These are phyloP conservation scores for Austropuccinia psidii DNA, from an alignment of 1,284 basidiomycete genomes.

Conservation along the genomic window DNA sequence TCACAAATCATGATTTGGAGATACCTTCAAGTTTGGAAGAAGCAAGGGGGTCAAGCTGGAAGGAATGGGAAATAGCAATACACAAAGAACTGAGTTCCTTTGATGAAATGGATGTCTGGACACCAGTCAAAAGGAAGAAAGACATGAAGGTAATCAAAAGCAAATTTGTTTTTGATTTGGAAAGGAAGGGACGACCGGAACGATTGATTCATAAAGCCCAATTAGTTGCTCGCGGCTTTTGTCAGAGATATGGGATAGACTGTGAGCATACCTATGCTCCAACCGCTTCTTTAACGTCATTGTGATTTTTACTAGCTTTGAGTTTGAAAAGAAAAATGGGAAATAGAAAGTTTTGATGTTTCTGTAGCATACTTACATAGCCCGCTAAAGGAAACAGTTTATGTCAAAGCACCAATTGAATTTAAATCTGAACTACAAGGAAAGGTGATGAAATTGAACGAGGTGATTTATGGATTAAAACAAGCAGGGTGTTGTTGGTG, in stretches of 20 bases:
- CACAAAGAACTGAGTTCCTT: too few species aligned
- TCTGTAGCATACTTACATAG: not conserved
- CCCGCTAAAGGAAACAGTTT: not conserved
- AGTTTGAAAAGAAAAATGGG: not conserved
- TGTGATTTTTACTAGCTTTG: not conserved
- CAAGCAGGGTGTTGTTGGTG: not conserved
- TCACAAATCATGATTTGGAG: not conserved
- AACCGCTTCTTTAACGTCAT: not conserved
- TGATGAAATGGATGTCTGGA: too few species aligned
- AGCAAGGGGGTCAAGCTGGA: too few species aligned
- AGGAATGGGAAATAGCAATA: too few species aligned
- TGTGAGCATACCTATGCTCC: not conserved
- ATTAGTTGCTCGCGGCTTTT: not conserved
- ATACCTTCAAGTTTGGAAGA: too few species aligned
- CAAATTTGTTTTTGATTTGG: not conserved
- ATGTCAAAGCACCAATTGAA: not conserved
- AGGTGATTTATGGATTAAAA: not conserved
- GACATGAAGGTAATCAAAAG: not conserved
- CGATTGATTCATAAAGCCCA: not conserved
- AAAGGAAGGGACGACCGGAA: not conserved
- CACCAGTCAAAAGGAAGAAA: not conserved
- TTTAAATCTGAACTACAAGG: not conserved
- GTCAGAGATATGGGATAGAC: not conserved
- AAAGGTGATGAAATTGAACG: not conserved
- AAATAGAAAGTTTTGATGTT: not conserved